Percentiles rank a stretch among this genome's conserved stretches.
Evolutionary conservation across 176 grass and related monocot genomes (phyloP).

Genomic region (Zoysia pacifica): DNA sequence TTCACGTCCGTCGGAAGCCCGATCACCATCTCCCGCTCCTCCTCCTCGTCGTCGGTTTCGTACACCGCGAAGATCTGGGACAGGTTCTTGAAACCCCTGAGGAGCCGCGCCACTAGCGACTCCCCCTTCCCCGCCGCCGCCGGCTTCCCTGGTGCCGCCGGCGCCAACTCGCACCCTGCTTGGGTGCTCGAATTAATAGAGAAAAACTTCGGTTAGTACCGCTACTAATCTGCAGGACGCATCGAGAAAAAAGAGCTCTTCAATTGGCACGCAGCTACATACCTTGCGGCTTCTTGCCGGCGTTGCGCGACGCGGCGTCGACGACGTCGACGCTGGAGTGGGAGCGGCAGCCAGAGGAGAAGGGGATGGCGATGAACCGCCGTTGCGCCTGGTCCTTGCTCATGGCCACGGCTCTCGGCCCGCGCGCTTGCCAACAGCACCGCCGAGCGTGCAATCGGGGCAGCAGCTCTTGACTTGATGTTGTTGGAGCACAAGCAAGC

Average conservation of each 20-base stretch:
- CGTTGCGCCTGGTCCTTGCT: conserved; percentile 46
- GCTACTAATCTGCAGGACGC: too few species aligned
- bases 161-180: background rate
- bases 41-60: conserved; percentile 58
- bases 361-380: conserved; percentile 77
- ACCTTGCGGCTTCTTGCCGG: conserved; percentile 52
- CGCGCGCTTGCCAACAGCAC: too few species aligned
- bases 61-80: conserved; percentile 71
- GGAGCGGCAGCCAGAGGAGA: conserved; percentile 74
- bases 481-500: background rate
- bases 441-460: background rate
- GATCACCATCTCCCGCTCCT: conserved; percentile 80
- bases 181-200: too few species aligned
- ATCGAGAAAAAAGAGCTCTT: too few species aligned
- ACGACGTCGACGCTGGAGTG: conserved; percentile 74
- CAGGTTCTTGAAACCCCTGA: conserved; percentile 72
- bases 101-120: conserved; percentile 61
- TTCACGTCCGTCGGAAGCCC: conserved; percentile 83
- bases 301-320: conserved; percentile 29
- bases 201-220: too few species aligned
- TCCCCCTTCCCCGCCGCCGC: conserved; percentile 22
- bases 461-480: background rate
- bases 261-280: background rate
- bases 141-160: background rate
- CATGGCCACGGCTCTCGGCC: conserved; percentile 18